Evolutionary conservation across 2,329 filamentous ascomycete species (phyloP).

Genomic region (Escovopsis sp.): DNA sequence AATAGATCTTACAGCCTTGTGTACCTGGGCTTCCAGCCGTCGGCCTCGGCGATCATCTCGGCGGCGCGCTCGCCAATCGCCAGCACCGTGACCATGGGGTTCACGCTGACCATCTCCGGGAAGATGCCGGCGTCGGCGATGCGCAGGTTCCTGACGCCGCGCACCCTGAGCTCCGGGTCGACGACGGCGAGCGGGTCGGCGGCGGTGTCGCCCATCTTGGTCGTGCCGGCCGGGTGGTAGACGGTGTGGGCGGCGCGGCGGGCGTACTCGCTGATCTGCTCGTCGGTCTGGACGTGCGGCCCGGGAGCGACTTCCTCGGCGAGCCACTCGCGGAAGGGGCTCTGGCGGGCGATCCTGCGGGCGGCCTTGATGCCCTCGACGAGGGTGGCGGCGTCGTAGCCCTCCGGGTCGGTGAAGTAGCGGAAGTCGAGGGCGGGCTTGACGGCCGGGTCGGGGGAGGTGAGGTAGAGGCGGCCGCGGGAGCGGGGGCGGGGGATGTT

Average conservation of each 20-base stretch:
- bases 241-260: slow-evolving; percentile 72
- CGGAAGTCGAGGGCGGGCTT: slow-evolving; percentile 79
- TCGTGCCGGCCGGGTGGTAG: slow-evolving; percentile 79
- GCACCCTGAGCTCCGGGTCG: slow-evolving; percentile 56
- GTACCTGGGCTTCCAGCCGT: slow-evolving; percentile 30
- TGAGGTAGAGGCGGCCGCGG: slow-evolving; percentile 62
- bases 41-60: slow-evolving; percentile 59
- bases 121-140: slow-evolving; percentile 82
- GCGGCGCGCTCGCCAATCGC: slow-evolving; percentile 71
- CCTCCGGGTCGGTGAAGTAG: slow-evolving; percentile 77
- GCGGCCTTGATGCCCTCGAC: slow-evolving; percentile 64
- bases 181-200: slow-evolving; percentile 63
- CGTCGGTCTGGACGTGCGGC: slow-evolving; percentile 56
- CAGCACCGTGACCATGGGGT: slow-evolving; percentile 82
- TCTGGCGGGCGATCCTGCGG: slow-evolving; percentile 58
- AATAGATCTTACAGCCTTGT: slow-evolving; percentile 20
- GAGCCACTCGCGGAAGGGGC: slow-evolving; percentile 70
- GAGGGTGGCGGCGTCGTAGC: slow-evolving; percentile 70
- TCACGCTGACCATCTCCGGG: slow-evolving; percentile 73
- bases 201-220: slow-evolving; percentile 68
- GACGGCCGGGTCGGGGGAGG: slow-evolving; percentile 55
- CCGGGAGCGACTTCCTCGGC: slow-evolving; percentile 71
- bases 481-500: slow-evolving; percentile 77
- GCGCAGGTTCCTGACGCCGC: slow-evolving; percentile 56
- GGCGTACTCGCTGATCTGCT: slow-evolving; percentile 69